A percentile compares a stretch with the other conserved stretches of the same genome.
These are phyloP conservation scores for Termitomyces sp. DNA, from an alignment of 768 basidiomycete genomes.

Conservation along the genomic window DNA sequence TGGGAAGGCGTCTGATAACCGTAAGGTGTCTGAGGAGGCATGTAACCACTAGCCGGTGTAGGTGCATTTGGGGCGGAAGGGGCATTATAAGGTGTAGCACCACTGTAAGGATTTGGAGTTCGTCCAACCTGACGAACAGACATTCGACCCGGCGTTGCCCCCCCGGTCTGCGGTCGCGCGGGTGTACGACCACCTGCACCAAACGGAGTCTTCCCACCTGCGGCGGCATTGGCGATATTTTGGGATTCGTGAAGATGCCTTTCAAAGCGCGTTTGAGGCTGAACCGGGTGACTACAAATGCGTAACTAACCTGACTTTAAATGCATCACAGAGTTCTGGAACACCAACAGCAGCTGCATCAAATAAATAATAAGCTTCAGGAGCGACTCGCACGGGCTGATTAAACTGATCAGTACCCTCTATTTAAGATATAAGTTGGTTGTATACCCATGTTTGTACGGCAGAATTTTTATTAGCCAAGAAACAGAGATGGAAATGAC, in stretches of 20 bases:
- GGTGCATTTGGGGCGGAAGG: conserved; percentile 24
- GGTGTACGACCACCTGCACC: conserved; percentile 74
- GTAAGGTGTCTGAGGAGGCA: conserved; percentile 31
- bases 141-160: conserved; percentile 75
- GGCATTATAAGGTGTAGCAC: conserved; percentile 38
- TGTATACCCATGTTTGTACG: conserved; percentile 86
- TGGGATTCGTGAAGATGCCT: conserved; percentile 82
- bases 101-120: conserved; percentile 79
- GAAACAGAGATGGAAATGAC: conserved; percentile 93
- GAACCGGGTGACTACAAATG: not conserved
- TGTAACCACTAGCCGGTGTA: conserved; percentile 19
- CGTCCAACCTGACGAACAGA: conserved; percentile 70
- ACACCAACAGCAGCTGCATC: conserved; percentile 90
- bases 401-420: conserved; percentile 7
- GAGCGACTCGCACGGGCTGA: conserved; percentile 85
- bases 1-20: conserved; percentile 52
- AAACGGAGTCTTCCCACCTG: conserved; percentile 79
- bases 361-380: conserved; percentile 86
- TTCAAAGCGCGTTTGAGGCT: conserved; percentile 9
- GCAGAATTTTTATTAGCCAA: conserved; percentile 86
- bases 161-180: conserved; percentile 56
- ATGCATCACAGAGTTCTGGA: conserved; percentile 92
- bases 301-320: conserved; percentile 73
- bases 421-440: not conserved
- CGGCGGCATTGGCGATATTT: conserved; percentile 42